phyloP scores from a whole-genome alignment of 108 stramenopile genomes.

The Skeletonema menzelii region DNA sequence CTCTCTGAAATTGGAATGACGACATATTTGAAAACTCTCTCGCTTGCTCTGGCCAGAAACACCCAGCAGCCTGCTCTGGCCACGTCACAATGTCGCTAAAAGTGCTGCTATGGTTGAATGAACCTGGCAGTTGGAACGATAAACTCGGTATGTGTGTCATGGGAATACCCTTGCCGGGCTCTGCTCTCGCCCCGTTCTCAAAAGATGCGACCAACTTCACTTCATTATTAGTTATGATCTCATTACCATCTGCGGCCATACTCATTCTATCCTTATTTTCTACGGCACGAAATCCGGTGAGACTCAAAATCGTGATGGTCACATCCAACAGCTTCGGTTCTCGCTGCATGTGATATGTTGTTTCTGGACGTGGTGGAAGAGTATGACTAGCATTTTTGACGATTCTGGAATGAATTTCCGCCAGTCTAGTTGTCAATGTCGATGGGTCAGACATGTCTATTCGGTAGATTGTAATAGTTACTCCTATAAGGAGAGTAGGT shows the following conservation, averaged over 20 bases:
- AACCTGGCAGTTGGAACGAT: slow-evolving; percentile 13
- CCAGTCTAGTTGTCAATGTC: background rate
- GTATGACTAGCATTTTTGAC: background rate
- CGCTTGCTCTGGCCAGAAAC: background rate
- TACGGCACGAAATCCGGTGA: slow-evolving; percentile 14
- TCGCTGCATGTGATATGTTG: background rate
- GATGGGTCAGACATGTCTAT: background rate
- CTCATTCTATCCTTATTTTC: slow-evolving; percentile 7
- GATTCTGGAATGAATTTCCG: background rate
- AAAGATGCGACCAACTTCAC: background rate
- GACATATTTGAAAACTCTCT: slow-evolving; percentile 5
- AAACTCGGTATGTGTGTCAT: slow-evolving; percentile 18
- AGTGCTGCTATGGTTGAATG: background rate
- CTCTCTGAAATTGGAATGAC: slow-evolving; percentile 11
- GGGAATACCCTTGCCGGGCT: background rate
- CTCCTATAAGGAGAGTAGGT: background rate
- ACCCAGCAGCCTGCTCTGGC: slow-evolving; percentile 4
- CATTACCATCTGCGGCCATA: background rate
- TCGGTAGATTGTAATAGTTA: background rate
- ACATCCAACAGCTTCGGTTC: slow-evolving; percentile 11
- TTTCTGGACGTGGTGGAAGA: background rate
- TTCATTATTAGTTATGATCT: background rate
- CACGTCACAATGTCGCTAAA: slow-evolving; percentile 9
- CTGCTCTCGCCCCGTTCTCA: background rate
- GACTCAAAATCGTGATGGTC: slow-evolving; percentile 9